A percentile compares a stretch with the other conserved stretches of the same genome.
These are phyloP conservation scores for Scenedesmus sp. DNA, from an alignment of 163 green algal species.

Conservation along the genomic window DNA sequence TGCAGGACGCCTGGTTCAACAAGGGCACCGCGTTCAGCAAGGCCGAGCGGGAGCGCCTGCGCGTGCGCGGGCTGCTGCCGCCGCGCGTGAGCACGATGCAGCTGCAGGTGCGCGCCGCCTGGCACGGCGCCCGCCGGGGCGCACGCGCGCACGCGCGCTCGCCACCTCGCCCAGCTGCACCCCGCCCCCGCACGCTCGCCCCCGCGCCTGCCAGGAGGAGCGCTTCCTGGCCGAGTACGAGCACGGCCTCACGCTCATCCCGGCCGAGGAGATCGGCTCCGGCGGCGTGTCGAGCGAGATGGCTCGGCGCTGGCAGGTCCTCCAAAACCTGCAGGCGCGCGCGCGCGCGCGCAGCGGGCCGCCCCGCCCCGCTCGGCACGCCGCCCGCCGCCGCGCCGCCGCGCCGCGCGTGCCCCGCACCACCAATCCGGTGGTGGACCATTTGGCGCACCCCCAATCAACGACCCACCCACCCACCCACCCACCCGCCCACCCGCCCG, in stretches of 20 bases:
- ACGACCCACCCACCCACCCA: too few species aligned
- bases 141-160: too few species aligned
- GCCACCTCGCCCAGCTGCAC: not conserved
- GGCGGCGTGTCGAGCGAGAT: slow-evolving; percentile 81
- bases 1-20: slow-evolving; percentile 75
- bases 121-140: too few species aligned
- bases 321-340: slow-evolving; percentile 79
- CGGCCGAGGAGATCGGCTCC: slow-evolving; percentile 65
- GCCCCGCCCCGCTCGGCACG: not conserved
- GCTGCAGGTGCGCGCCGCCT: slow-evolving; percentile 65
- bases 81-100: slow-evolving; percentile 74
- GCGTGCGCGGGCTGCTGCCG: slow-evolving; percentile 90
- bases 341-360: too few species aligned
- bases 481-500: too few species aligned
- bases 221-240: slow-evolving; percentile 83
- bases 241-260: slow-evolving; percentile 59
- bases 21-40: slow-evolving; percentile 85
- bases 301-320: slow-evolving; percentile 78
- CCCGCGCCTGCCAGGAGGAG: slow-evolving; percentile 51
- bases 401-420: not conserved
- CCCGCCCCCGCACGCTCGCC: not conserved
- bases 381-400: too few species aligned
- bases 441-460: too few species aligned
- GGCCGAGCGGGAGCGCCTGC: slow-evolving; percentile 88
- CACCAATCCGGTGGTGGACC: not conserved